Base-by-base conservation (phyloP, 1,284 basidiomycete genomes). In the Apiotrichum domesticum region DNA sequence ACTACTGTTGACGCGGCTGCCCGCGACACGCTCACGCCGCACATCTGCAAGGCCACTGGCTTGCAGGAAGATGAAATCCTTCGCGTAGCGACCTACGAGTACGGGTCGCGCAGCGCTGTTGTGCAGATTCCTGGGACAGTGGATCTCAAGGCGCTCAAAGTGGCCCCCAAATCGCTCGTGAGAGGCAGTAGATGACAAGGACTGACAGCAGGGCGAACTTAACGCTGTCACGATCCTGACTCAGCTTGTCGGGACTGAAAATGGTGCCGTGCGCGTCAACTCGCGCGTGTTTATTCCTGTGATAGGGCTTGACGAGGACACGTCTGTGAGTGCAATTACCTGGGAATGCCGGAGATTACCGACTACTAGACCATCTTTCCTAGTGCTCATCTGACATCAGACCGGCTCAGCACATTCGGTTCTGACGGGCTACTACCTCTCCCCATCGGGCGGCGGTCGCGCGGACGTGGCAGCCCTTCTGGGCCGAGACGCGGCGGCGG, bases 231-330 rank as follows among this genome's bases (percentile, higher is more conserved):
- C 54, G 32, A 63, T 71, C 37, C 50, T 70, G 46, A 71, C 70
- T 4, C 70, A 72, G 51, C 52, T 62, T 13, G 46, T 48, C 0
- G 15, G 43, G 4, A 48, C 35, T 34, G 44, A 46, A 21, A 51
- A 35, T 6, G 49, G 40, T 10, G 45, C 32, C 6, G 51, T 61
- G 9, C 41, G 33, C 10, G 39, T 57, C 43, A 58, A 62, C 35
- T 66, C 64, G 6, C 56, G 72, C 46, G 66, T 72, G 11, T 69
- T 70, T 44, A 64, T 52, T 1, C 64, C 66, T 1, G 63, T 57
- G 3, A 42, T 70, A 7, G 70, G 66, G 0, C 55, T 72, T 15
- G 64, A 66, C 35, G 72, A 73, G 52, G 72, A 73, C 58, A 66
- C 70, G 21, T 67, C 71, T 9, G 70, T 71, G 52, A 62, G 68